These are phyloP conservation scores for Tuber umbilicatum DNA, from an alignment of 495 filamentous ascomycete species.

Conservation along the genomic window DNA sequence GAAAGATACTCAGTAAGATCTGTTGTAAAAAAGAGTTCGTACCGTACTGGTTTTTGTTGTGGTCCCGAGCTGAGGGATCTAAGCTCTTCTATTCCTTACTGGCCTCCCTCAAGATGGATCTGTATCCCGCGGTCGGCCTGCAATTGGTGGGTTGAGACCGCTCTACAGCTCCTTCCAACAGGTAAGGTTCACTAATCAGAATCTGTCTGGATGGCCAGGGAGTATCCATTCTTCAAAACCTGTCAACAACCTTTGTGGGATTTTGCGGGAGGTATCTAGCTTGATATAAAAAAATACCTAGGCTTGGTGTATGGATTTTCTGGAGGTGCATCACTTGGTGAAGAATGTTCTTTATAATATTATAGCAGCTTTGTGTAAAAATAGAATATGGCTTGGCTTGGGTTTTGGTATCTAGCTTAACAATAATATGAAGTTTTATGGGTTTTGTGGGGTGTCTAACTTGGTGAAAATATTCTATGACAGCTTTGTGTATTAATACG, in stretches of 20 bases:
- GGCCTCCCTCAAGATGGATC: not conserved
- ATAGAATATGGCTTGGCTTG: not conserved
- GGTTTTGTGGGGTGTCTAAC: not conserved
- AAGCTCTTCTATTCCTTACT: not conserved
- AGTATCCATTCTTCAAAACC: not conserved
- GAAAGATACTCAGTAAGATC: not conserved
- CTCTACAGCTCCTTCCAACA: not conserved
- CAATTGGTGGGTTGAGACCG: not conserved
- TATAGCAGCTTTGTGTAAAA: conserved; percentile 1
- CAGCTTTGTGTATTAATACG: too few relatives aligned
- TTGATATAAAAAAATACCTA: not conserved
- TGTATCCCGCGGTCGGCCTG: too few relatives aligned
- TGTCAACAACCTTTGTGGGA: not conserved
- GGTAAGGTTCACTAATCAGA: not conserved
- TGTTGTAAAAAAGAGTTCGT: not conserved
- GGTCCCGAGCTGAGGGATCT: not conserved
- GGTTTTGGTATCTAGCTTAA: not conserved
- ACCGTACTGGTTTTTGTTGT: not conserved
- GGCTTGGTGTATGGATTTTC: not conserved
- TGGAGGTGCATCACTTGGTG: too few relatives aligned
- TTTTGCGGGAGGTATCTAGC: not conserved
- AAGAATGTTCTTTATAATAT: not conserved
- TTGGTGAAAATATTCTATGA: not conserved
- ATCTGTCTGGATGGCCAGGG: not conserved
- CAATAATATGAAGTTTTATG: not conserved